A percentile compares a stretch with the other conserved stretches of the same genome.
Conservation (phyloP, 345 rosid genomes). For the Atalantia buxifolia region DNA sequence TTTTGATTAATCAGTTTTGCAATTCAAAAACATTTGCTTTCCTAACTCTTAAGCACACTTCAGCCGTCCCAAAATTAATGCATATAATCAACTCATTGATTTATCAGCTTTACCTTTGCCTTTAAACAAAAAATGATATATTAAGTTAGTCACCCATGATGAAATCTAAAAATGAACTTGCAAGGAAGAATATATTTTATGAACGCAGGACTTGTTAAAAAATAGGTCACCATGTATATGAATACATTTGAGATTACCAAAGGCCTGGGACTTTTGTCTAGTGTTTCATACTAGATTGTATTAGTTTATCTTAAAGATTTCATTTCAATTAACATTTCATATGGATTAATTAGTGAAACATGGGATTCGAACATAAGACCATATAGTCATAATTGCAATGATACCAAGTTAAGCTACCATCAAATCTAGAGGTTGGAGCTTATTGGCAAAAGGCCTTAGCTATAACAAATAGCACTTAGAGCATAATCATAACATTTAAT, state of each 20-base stretch:
- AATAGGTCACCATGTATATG: background rate
- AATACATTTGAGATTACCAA: background rate
- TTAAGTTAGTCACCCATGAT: background rate
- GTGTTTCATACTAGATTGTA: no score
- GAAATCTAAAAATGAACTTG: background rate
- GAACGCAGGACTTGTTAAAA: background rate
- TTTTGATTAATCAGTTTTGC: no score
- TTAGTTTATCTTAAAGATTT: no score
- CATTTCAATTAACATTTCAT: no score
- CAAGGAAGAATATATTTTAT: background rate
- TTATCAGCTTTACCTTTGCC: no score
- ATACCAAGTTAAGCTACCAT: no score
- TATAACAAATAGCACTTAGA: background rate
- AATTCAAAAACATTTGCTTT: background rate
- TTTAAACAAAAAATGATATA: no score
- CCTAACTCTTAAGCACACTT: background rate
- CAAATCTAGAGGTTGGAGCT: background rate
- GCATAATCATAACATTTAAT: background rate
- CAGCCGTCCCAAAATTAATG: background rate
- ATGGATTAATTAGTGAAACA: no score
- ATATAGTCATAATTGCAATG: no score
- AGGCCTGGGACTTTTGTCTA: background rate
- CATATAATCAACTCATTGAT: no score
- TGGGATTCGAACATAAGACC: no score
- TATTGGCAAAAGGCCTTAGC: background rate